phyloP scores from a whole-genome alignment of 495 filamentous ascomycete species.

The Penicillium macrosclerotiorum region DNA sequence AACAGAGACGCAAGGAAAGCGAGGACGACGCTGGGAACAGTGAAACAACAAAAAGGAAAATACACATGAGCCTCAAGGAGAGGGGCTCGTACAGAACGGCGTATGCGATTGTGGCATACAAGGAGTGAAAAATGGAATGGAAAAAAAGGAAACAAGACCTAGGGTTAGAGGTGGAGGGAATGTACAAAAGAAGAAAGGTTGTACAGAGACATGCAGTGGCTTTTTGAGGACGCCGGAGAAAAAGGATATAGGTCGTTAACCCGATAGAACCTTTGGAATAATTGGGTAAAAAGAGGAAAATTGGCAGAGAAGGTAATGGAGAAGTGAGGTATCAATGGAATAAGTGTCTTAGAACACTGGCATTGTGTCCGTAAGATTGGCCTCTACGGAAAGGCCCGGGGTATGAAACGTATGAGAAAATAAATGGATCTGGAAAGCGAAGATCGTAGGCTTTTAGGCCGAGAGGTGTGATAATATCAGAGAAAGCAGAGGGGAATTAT shows the following conservation, averaged over 20 bases:
- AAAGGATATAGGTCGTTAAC: slow-evolving; percentile 5
- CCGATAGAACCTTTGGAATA: slow-evolving; percentile 4
- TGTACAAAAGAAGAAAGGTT: slow-evolving; percentile 27
- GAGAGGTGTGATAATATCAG: too few species aligned
- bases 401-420: too few species aligned
- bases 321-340: too few species aligned
- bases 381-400: too few species aligned
- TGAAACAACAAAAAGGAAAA: slow-evolving; percentile 15
- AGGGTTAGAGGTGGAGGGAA: slow-evolving; percentile 9
- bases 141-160: not conserved
- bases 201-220: slow-evolving; percentile 22
- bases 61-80: slow-evolving; percentile 13
- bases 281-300: too few species aligned
- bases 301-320: too few species aligned
- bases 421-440: too few species aligned
- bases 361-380: too few species aligned
- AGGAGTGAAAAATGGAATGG: slow-evolving; percentile 13
- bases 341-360: too few species aligned
- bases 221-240: slow-evolving; percentile 17
- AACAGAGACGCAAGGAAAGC: slow-evolving; percentile 22
- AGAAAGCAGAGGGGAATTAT: too few species aligned
- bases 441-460: too few species aligned
- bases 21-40: slow-evolving; percentile 2
- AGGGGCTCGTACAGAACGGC: slow-evolving; percentile 6
- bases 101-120: slow-evolving; percentile 4